Evolutionary conservation across 2,329 filamentous ascomycete species (phyloP).

Genomic region (Talaromyces funiculosus): DNA sequence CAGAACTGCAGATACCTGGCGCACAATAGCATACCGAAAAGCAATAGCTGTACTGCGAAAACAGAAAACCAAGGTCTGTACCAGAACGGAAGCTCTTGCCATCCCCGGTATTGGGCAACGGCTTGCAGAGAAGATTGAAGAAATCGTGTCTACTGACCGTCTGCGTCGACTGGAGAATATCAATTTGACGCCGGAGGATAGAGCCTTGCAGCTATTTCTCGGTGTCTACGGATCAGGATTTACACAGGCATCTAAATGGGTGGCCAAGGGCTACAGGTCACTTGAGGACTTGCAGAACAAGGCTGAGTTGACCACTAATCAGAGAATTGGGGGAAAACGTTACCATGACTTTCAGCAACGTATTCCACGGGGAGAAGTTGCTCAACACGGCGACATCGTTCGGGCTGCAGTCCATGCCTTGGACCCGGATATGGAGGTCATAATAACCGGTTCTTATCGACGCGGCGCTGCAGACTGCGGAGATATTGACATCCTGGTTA

Average conservation of each 20-base stretch:
- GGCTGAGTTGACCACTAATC: slow-evolving; percentile 61
- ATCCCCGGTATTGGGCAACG: slow-evolving; percentile 66
- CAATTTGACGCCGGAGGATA: slow-evolving; percentile 60
- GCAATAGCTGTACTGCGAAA: slow-evolving; percentile 67
- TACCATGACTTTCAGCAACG: slow-evolving; percentile 72
- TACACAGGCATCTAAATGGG: slow-evolving; percentile 66
- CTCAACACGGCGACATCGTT: slow-evolving; percentile 62
- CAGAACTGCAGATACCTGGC: slow-evolving; percentile 70
- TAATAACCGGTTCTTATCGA: slow-evolving; percentile 79
- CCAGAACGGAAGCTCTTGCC: slow-evolving; percentile 60
- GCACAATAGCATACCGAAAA: slow-evolving; percentile 67
- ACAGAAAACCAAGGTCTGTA: slow-evolving; percentile 59
- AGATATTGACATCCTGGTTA: slow-evolving; percentile 83
- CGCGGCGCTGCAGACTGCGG: slow-evolving; percentile 68
- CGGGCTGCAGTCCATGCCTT: slow-evolving; percentile 52
- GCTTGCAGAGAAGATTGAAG: slow-evolving; percentile 79
- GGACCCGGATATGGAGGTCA: slow-evolving; percentile 61
- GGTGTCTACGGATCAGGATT: slow-evolving; percentile 74
- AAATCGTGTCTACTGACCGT: slow-evolving; percentile 70
- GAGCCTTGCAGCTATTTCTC: slow-evolving; percentile 63
- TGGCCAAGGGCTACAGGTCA: slow-evolving; percentile 66
- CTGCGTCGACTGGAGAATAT: slow-evolving; percentile 68
- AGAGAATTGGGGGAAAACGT: slow-evolving; percentile 70
- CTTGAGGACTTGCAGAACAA: slow-evolving; percentile 63
- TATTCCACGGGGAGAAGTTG: slow-evolving; percentile 73